Base-by-base conservation (phyloP, 129 eudicot genomes). In the Glebionis coronaria region DNA sequence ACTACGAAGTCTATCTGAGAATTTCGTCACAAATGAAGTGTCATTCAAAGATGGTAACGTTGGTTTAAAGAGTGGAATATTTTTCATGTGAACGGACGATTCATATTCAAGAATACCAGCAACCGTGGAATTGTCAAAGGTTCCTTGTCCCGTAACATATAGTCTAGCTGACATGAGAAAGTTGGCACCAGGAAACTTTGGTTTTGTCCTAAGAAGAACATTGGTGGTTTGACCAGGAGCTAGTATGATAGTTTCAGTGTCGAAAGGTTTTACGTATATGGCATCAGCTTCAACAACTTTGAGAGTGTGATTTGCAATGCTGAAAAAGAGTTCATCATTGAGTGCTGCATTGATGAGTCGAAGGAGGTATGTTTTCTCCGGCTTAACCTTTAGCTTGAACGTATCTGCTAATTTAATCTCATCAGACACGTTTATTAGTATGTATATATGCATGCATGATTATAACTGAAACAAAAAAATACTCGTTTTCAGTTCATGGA, bases 181-280 rank as follows among this genome's bases (percentile, higher is more conserved):
- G 29, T 44, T 68, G 73, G 86, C 82, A 44, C 76, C 25, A 23
- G 25, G 25, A 23, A 23, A 23, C 25, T 23, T 23, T 23, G 25
- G 2, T 20, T 61, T 84, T 9, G 90, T 75, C 21, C 75, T 78
- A 25, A 84, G 80, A 50, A 84, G 84, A 20, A 81, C 80, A 49
- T 84, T 84, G 35, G 86, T 71, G 56, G 90, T 84, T 66, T 84
- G 90, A 47, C 90, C 90, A 7, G 90, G 87, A 55, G 84, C 51
- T 10, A 84, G 72, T 1, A 84, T 46, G 68, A 81, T 47, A 38
- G 81, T 81, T 9, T 78, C 53, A 4, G 87, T 81, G 64, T 78
- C 68, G n/a, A 64, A 78, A 12, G 82, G 78, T 25, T 71, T 78
- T 2, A 59, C 63, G 12, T 72, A 72, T 15, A 72, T 23, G 13